phyloP scores from a whole-genome alignment of 352 stramenopile species.

The Pythium periplocum region DNA sequence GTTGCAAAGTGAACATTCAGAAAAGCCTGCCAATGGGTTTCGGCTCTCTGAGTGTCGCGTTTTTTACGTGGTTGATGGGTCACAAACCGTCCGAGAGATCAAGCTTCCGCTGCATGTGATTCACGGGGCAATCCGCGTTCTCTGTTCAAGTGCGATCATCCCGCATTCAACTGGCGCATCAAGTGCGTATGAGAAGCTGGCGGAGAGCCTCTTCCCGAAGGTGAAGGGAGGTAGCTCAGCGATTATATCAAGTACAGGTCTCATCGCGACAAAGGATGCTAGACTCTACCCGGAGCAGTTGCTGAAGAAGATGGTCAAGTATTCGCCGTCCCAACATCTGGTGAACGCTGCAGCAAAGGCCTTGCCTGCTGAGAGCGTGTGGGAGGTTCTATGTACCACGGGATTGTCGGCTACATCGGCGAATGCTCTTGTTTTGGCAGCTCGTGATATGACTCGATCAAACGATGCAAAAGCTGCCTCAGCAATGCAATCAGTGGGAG shows the following conservation, averaged over 20 bases:
- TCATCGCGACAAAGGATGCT: conserved; percentile 72
- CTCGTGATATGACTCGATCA: conserved; percentile 27
- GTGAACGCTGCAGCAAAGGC: conserved; percentile 45
- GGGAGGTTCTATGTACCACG: conserved; percentile 23
- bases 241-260: conserved; percentile 58
- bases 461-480: conserved; percentile 34
- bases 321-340: conserved; percentile 33
- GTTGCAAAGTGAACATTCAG: conserved; percentile 28
- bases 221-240: conserved; percentile 30
- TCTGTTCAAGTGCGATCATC: conserved; percentile 21
- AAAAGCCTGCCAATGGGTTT: conserved; percentile 52
- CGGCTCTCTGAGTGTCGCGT: conserved; percentile 77
- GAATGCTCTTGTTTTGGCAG: no score
- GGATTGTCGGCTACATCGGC: no score
- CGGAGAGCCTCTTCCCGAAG: conserved; percentile 61
- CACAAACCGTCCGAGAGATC: conserved; percentile 66
- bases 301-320: conserved; percentile 53
- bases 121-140: conserved; percentile 58
- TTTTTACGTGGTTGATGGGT: conserved; percentile 65
- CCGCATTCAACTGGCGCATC: conserved; percentile 2
- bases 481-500: conserved; percentile 6
- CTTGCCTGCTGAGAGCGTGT: conserved; percentile 51
- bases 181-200: conserved; percentile 29
- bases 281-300: conserved; percentile 65
- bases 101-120: conserved; percentile 66